phyloP scores from a whole-genome alignment of 768 basidiomycete genomes.

The Galerina sulciceps region DNA sequence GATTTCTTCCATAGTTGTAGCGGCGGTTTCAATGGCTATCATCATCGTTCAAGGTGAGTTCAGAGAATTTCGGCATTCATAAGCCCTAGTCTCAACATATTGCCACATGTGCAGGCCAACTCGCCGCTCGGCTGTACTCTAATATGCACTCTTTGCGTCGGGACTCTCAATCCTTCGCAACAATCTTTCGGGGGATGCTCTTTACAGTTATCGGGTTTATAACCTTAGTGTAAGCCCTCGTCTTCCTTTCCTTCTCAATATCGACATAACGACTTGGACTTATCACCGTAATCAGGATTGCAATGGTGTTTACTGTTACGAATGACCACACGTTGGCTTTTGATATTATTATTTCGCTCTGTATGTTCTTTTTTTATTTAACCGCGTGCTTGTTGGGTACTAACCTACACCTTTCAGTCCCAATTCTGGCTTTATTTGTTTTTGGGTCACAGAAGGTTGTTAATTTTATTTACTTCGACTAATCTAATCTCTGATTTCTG shows the following conservation, averaged over 20 bases:
- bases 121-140: constrained; percentile 20
- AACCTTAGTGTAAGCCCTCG: constrained; percentile 18
- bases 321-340: constrained; percentile 16
- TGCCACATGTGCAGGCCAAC: constrained; percentile 16
- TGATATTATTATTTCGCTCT: constrained; percentile 23
- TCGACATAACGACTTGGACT: not conserved
- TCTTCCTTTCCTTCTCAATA: not conserved
- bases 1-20: constrained; percentile 21
- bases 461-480: not conserved
- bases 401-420: constrained; percentile 12
- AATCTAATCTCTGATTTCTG: not conserved
- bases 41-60: constrained; percentile 25
- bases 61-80: not conserved
- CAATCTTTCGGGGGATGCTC: constrained; percentile 20
- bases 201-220: constrained; percentile 23
- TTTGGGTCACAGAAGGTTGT: constrained; percentile 24
- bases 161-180: constrained; percentile 16
- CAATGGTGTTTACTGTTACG: constrained; percentile 20
- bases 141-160: constrained; percentile 8
- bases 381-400: not conserved
- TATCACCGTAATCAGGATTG: constrained; percentile 8
- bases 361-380: constrained; percentile 12
- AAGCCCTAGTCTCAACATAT: not conserved
- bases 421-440: constrained; percentile 23
- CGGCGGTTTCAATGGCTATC: constrained; percentile 16